These are phyloP conservation scores for Xylaria polymorpha DNA, from an alignment of 2,329 filamentous ascomycete species.

Conservation along the genomic window DNA sequence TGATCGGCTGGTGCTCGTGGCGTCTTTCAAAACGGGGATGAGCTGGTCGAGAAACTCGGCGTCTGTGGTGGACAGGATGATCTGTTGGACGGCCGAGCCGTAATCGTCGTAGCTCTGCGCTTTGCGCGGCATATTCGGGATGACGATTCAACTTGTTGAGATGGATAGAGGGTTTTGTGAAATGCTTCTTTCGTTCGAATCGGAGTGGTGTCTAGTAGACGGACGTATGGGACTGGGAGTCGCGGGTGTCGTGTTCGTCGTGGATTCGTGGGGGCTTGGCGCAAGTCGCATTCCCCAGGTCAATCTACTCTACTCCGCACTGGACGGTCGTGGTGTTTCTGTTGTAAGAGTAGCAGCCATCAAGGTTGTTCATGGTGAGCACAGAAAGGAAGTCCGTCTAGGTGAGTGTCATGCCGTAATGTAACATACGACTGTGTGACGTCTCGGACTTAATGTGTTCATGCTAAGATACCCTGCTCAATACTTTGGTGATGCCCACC, in stretches of 20 bases:
- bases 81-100: constrained; percentile 66
- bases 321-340: background rate
- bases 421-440: constrained; percentile 12
- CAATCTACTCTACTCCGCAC: background rate
- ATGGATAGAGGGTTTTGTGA: background rate
- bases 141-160: background rate
- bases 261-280: background rate
- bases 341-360: background rate
- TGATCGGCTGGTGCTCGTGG: constrained; percentile 78
- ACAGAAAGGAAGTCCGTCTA: background rate
- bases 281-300: constrained; percentile 21
- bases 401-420: background rate
- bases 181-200: constrained; percentile 9
- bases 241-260: constrained; percentile 4
- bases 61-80: constrained; percentile 91
- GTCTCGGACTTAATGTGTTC: constrained; percentile 5
- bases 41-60: constrained; percentile 95
- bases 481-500: no score
- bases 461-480: no score
- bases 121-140: constrained; percentile 47
- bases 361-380: background rate
- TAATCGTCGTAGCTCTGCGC: constrained; percentile 52
- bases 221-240: background rate
- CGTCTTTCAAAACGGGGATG: constrained; percentile 93
- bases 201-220: constrained; percentile 1